phyloP scores from a whole-genome alignment of 2,329 filamentous ascomycete genomes.

The Didymella exigua region DNA sequence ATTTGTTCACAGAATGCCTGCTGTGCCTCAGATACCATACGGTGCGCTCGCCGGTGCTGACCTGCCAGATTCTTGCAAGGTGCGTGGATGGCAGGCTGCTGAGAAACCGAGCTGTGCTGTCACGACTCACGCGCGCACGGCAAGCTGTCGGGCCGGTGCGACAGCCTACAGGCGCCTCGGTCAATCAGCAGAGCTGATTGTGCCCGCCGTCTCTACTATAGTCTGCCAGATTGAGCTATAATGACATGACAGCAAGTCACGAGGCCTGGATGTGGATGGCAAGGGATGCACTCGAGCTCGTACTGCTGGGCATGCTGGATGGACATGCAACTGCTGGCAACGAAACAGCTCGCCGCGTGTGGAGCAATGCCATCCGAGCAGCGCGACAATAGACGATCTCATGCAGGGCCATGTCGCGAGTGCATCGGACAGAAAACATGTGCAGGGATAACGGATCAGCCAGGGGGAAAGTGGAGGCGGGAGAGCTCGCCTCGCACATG shows the following conservation, averaged over 20 bases:
- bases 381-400: background rate
- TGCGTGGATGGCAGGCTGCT: background rate
- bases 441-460: background rate
- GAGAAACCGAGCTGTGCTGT: background rate
- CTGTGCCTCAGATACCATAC: background rate
- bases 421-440: background rate
- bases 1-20: background rate
- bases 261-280: background rate
- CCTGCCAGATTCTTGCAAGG: background rate
- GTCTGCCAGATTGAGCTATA: background rate
- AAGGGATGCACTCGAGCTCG: background rate
- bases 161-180: conserved; percentile 5
- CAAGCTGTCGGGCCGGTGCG: background rate
- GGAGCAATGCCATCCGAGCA: background rate
- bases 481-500: conserved; percentile 15
- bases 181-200: background rate
- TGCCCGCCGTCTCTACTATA: background rate
- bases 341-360: background rate
- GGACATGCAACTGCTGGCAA: background rate
- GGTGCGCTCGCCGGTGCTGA: background rate
- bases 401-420: conserved; percentile 11
- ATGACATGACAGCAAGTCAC: conserved; percentile 10
- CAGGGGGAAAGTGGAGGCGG: conserved; percentile 12
- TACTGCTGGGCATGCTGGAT: background rate
- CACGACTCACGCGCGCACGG: conserved; percentile 1